Evolutionary conservation across 768 basidiomycete species (phyloP).

Genomic region (Termitomyces titanicus): DNA sequence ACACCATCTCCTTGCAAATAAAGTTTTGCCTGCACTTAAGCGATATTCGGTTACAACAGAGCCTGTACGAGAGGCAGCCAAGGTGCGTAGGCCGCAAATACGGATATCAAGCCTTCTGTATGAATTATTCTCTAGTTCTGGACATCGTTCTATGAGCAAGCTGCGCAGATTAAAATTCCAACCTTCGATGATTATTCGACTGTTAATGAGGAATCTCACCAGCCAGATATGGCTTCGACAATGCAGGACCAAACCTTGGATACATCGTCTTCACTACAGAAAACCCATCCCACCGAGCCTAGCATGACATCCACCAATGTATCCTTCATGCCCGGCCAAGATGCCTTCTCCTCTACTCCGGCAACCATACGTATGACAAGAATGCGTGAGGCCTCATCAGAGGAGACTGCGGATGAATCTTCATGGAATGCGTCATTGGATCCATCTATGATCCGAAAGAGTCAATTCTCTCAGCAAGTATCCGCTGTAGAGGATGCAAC

Average conservation of each 20-base stretch:
- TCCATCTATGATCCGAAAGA: conserved; percentile 67
- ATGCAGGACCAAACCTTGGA: conserved; percentile 17
- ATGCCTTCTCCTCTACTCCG: conserved; percentile 77
- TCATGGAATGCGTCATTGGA: conserved; percentile 77
- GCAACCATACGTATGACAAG: conserved; percentile 43
- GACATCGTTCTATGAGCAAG: conserved; percentile 94
- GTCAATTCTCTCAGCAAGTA: conserved; percentile 55
- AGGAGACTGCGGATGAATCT: conserved; percentile 41
- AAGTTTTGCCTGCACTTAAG: conserved; percentile 85
- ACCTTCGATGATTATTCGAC: conserved; percentile 67
- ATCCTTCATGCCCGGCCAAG: conserved; percentile 73
- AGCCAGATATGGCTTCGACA: conserved; percentile 29
- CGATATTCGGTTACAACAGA: conserved; percentile 84
- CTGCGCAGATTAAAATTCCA: conserved; percentile 83
- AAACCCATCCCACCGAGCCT: conserved; percentile 27
- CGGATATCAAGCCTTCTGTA: not conserved
- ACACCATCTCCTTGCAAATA: conserved; percentile 77
- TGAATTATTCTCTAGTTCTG: conserved; percentile 66
- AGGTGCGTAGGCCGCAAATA: conserved; percentile 45
- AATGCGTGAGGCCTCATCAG: conserved; percentile 32
- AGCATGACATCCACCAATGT: conserved; percentile 56
- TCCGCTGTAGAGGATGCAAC: conserved; percentile 43
- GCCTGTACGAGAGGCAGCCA: conserved; percentile 86
- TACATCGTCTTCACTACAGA: conserved; percentile 16
- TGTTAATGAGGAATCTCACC: conserved; percentile 45